Evolutionary conservation across 2,329 filamentous ascomycete genomes (phyloP).

Genomic region (Cercospora sp.): DNA sequence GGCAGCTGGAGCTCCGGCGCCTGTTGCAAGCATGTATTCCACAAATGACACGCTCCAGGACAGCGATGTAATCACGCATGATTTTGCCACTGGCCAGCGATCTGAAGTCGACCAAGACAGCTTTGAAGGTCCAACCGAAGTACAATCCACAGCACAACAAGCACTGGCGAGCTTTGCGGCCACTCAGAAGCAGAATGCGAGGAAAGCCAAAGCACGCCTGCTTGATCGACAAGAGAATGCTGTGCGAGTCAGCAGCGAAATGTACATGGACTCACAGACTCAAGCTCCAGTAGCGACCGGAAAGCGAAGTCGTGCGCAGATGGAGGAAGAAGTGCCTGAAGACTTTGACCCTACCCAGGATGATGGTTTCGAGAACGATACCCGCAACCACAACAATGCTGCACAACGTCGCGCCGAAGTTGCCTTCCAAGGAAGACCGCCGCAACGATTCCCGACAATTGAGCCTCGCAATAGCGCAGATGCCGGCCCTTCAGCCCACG

Average conservation of each 20-base stretch:
- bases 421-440: slow-evolving; percentile 23
- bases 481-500: slow-evolving; percentile 17
- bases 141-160: slow-evolving; percentile 9
- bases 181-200: slow-evolving; percentile 12
- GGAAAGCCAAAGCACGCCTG: slow-evolving; percentile 18
- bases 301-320: slow-evolving; percentile 13
- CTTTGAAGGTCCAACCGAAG: neutral
- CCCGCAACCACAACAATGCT: slow-evolving; percentile 36
- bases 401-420: slow-evolving; percentile 42
- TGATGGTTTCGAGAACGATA: slow-evolving; percentile 48
- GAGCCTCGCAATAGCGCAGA: neutral
- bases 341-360: slow-evolving; percentile 40
- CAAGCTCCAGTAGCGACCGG: neutral
- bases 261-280: slow-evolving; percentile 10
- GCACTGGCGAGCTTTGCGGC: slow-evolving; percentile 10
- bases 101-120: neutral
- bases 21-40: slow-evolving; percentile 24
- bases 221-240: slow-evolving; percentile 34
- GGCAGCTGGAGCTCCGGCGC: slow-evolving; percentile 17
- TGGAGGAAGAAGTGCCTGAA: slow-evolving; percentile 8
- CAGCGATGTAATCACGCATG: slow-evolving; percentile 7
- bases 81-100: slow-evolving; percentile 17
- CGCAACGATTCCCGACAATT: slow-evolving; percentile 8
- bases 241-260: slow-evolving; percentile 17
- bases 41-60: neutral